Evolutionary conservation across 345 rosid species (phyloP).

Genomic region (Sisymbrium irio): DNA sequence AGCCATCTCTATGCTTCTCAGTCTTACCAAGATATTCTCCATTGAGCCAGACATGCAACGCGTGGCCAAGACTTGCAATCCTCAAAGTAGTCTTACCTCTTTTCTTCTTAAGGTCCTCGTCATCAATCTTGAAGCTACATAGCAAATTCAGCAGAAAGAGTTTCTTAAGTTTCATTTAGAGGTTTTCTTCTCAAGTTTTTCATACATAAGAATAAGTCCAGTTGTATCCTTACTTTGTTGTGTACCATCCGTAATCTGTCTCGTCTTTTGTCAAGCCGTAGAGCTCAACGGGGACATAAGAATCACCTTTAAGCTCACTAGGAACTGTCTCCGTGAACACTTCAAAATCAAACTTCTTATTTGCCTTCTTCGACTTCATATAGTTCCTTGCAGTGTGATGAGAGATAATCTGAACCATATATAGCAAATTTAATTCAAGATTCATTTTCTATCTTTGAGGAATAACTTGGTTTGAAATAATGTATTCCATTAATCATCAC

Average conservation of each 20-base stretch:
- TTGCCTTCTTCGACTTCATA: slow-evolving; percentile 47
- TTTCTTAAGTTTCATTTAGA: neutral
- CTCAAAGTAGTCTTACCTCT: slow-evolving; percentile 45
- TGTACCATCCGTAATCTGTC: slow-evolving; percentile 77
- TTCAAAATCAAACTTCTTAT: slow-evolving; percentile 53
- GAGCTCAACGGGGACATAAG: slow-evolving; percentile 51
- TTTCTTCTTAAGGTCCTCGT: slow-evolving; percentile 44
- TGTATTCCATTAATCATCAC: neutral
- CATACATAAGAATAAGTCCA: neutral
- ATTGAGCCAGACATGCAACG: slow-evolving; percentile 68
- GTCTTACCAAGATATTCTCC: slow-evolving; percentile 64
- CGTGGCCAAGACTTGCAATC: slow-evolving; percentile 84
- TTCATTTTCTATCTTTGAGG: neutral
- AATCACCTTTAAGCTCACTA: slow-evolving; percentile 14
- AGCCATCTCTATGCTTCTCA: neutral
- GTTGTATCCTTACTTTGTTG: slow-evolving; percentile 42
- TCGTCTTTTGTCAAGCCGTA: slow-evolving; percentile 58
- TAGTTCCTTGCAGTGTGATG: slow-evolving; percentile 74
- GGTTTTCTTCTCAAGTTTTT: neutral
- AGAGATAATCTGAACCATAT: slow-evolving; percentile 46
- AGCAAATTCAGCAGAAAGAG: neutral
- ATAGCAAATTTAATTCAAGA: neutral
- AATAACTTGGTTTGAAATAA: neutral
- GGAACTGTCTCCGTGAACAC: slow-evolving; percentile 53
- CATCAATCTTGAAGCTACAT: slow-evolving; percentile 47